Evolutionary conservation across 495 filamentous ascomycete genomes (phyloP), one percentile per base, ranked within the genome.

Genomic region (Talaromyces ruber): DNA sequence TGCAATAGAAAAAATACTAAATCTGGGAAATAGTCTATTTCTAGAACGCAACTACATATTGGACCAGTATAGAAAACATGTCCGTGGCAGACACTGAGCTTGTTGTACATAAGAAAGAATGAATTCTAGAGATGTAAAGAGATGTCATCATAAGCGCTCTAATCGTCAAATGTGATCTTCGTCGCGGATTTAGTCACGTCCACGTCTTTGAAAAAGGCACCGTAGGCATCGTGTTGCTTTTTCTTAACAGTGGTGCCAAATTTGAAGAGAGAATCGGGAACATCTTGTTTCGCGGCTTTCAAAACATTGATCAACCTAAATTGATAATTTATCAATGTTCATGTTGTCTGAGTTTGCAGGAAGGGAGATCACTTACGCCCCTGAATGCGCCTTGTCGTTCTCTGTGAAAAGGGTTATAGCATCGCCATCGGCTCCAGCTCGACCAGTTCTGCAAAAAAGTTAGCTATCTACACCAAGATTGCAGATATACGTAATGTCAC

Each of bases 191-290:
- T 90, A 70, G 80, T 86, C 58, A 83, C 84, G 62, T 88, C 89
- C 39, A 74, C 66, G 45, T 97, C 90, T 72, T 93, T 96, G 79
- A 85, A 95, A 68, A 97, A 97, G 1, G 91, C 90, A 51, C 94
- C 94, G 71, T 97, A 98, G 8, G 86, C 86, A 59, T 89, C 89
- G 73, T 98, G 93, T 47, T 84, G 85, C 90, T 97, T 98, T 82
- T 95, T 96, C 82, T 97, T 98, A 30, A 98, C 94, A 14, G 93
- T 97, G n/a, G 90, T 93, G 59, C 94, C 94, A 64, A 96, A 98
- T 69, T 94, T 96, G 64, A 97, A 72, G 37, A 98, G 75, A 12
- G 86, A 88, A 37, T 97, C 91, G 4, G 94, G 94, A 1, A 98
- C 89, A 5, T 86, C 81, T 69, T 98, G 94, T 56, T 90, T 89